Evolutionary conservation across 495 filamentous ascomycete genomes (phyloP), one percentile per base, ranked within the genome.

Genomic region (Penicillium cataractarum): DNA sequence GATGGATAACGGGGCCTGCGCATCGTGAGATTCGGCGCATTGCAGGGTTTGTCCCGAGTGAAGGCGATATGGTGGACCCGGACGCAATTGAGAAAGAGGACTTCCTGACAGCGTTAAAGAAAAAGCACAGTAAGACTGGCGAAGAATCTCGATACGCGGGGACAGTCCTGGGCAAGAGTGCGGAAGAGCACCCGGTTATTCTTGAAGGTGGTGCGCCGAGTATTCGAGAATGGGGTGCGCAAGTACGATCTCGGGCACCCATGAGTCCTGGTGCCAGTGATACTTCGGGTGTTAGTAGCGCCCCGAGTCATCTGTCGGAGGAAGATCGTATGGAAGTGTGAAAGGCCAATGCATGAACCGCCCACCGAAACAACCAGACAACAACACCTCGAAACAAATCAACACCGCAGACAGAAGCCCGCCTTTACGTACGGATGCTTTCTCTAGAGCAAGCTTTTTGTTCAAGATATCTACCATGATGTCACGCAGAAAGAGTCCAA

Each of bases 111-210:
- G 84, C 85, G 4, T 78, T 97, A 59, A 95, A 93, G 74, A 90
- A 91, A 70, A 94, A 92, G 61, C 89, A 94, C 72, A 91, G 85
- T 74, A 93, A 93, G 68, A 90, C 86, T 4, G 87, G 87, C 33
- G 91, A 95, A 64, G 91, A 94, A 63, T 86, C 89, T 10, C 84
- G 92, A 63, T 96, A 88, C 73, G 82, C 87, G 33, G 91, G 91
- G 3, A 96, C 93, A 5, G 81, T 92, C 0, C 74, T 97, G 12
- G 93, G 93, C 3, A 87, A 86, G 63, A 74, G 75, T 49, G 84
- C 81, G 27, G 90, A 93, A 58, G 87, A 89, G 39, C 84, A 86
- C 65, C 82, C 85, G 3, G 70, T 93, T 24, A 74, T 81, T 48
- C 85, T 94, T 35, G 92, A 95, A 66, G 92, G 92, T 31, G 89